These are phyloP conservation scores for Geotrichum siamense DNA, from an alignment of 1,139 yeast genomes.

Conservation along the genomic window DNA sequence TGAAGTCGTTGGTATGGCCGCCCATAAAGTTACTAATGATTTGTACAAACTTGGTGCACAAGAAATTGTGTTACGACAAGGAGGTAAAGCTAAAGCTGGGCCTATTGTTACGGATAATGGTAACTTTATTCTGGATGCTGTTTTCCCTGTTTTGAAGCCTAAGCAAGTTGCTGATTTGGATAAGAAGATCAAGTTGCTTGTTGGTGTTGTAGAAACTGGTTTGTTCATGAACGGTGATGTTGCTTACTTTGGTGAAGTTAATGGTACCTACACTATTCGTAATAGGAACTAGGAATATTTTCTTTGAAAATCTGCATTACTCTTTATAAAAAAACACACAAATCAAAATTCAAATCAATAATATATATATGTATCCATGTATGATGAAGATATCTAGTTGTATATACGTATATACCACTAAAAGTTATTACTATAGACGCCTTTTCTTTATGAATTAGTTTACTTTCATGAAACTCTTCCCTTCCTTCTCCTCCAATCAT, in stretches of 20 bases:
- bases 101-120: conserved; percentile 97
- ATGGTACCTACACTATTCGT: conserved; percentile 43
- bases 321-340: no score
- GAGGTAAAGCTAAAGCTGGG: conserved; percentile 91
- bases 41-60: conserved; percentile 59
- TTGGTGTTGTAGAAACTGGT: conserved; percentile 98
- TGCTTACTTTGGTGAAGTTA: conserved; percentile 82
- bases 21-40: conserved; percentile 64
- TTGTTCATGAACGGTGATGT: conserved; percentile 67
- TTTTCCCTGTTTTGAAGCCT: conserved; percentile 77
- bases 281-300: background rate
- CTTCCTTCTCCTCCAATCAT: no score
- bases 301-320: background rate
- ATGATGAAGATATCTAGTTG: no score
- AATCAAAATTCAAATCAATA: no score
- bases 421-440: no score
- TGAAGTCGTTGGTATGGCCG: conserved; percentile 88
- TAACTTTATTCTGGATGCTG: conserved; percentile 88
- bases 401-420: no score
- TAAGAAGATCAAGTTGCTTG: conserved; percentile 57
- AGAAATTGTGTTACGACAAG: conserved; percentile 65
- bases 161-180: conserved; percentile 46
- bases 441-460: no score
- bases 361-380: no score
- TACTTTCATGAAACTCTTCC: no score